Evolutionary conservation across 306 rosid genomes (phyloP).

Genomic region (Prunus dulcis): DNA sequence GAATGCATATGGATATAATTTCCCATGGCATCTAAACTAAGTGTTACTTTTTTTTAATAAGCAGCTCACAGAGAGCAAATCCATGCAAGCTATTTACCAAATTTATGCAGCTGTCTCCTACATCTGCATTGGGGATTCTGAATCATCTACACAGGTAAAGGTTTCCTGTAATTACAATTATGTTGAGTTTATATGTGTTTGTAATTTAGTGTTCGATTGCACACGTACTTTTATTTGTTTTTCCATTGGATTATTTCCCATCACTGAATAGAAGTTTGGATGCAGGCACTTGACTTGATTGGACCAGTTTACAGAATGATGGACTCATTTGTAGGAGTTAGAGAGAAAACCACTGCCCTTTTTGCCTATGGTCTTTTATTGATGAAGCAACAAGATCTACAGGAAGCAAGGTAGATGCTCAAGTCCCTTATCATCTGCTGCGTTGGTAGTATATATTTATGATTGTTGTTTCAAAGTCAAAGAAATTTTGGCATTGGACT

Average conservation of each 20-base stretch:
- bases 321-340: slow-evolving; percentile 97
- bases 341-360: slow-evolving; percentile 92
- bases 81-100: slow-evolving; percentile 90
- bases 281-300: slow-evolving; percentile 93
- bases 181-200: slow-evolving; percentile 17
- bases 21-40: slow-evolving; percentile 27
- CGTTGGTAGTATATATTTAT: not conserved
- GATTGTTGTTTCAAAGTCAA: not conserved
- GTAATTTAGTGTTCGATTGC: slow-evolving; percentile 6
- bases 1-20: slow-evolving; percentile 5
- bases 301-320: slow-evolving; percentile 84
- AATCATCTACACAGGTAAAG: slow-evolving; percentile 81
- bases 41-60: slow-evolving; percentile 12
- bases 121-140: slow-evolving; percentile 94
- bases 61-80: slow-evolving; percentile 91
- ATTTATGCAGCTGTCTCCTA: slow-evolving; percentile 93
- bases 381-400: slow-evolving; percentile 92
- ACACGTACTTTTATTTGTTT: slow-evolving; percentile 4
- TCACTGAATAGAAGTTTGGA: slow-evolving; percentile 27
- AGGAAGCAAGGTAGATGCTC: slow-evolving; percentile 79
- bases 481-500: slow-evolving; percentile 2
- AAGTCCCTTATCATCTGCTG: slow-evolving; percentile 8
- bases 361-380: slow-evolving; percentile 90
- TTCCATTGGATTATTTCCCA: slow-evolving; percentile 8
- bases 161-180: slow-evolving; percentile 6